Evolutionary conservation across 371 early-diverging fungal genomes (phyloP), one percentile per base, ranked within the genome.

Genomic region (Mucor sp.): DNA sequence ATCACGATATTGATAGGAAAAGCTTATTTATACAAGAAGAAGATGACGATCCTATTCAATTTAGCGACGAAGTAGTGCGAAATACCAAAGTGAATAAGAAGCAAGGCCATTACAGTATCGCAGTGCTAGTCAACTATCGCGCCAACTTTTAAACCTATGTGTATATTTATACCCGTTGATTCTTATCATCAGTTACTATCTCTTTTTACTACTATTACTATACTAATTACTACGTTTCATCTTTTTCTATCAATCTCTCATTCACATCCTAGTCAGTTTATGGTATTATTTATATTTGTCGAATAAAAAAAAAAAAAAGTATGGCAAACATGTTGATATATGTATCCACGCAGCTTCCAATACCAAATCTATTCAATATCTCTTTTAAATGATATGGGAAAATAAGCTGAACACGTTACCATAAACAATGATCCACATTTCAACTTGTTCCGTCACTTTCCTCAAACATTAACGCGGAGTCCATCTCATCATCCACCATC

Each of bases 91-190:
- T 69, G 21, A 73, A 73, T 33, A 68, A 69, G 47, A 73, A 65
- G 27, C 73, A 73, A 66, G 69, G 73, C 19, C 62, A 73, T 37
- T 66, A 73, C 21, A 73, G 73, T 63, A 73, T 73, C 48, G 73
- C 69, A 6, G 75, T 58, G 8, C 58, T 75, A 15, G 65, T 75
- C 50, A 65, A 41, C 23, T 75, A 75, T 37, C 66, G 75, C 5
- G 33, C 75, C 37, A 72, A 68, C 47, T 66, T 75, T 60, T 69
- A 58, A 69, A n/a, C n/a, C 12, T 41, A 4, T 56, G 19, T 56
- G 17, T 56, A 56, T 56, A 56, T 32, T 5, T 57, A 57, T 57
- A 57, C 57, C 57, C 57, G 32, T 57, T 28, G 25, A 25, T 27
- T 15, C 28, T 33, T 19, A 53, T 27, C 53, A 14, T 12, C 25